Conservation (phyloP, 2,329 filamentous ascomycete genomes). For the Zalaria sp. region DNA sequence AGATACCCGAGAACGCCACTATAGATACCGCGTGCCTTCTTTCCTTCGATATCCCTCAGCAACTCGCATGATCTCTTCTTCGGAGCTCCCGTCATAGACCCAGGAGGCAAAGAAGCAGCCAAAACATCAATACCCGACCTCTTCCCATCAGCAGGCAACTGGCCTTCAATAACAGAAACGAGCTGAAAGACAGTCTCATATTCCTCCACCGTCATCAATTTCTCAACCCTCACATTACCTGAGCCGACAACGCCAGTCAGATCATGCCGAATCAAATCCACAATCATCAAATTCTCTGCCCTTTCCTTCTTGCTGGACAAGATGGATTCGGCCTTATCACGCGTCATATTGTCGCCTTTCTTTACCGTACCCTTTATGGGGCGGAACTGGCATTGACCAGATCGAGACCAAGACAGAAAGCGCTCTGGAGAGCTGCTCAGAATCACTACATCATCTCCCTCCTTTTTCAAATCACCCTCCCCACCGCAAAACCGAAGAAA, state of each 20-base stretch:
- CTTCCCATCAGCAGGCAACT: constrained; percentile 21
- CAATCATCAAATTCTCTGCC: constrained; percentile 96
- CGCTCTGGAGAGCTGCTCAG: constrained; percentile 79
- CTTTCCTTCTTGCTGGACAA: constrained; percentile 76
- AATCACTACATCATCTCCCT: constrained; percentile 39
- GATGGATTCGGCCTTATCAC: constrained; percentile 57
- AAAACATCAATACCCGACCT: constrained; percentile 63
- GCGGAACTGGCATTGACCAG: constrained; percentile 59
- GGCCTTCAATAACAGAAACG: constrained; percentile 72
- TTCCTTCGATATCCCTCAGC: constrained; percentile 52
- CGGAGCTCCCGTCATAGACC: constrained; percentile 92
- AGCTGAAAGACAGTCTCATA: constrained; percentile 87
- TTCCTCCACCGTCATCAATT: constrained; percentile 77
- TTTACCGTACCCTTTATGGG: constrained; percentile 97
- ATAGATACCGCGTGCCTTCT: constrained; percentile 58
- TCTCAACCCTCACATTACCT: constrained; percentile 57
- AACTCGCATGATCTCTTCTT: constrained; percentile 88
- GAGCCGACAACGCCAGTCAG: constrained; percentile 71
- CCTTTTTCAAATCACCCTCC: constrained; percentile 17
- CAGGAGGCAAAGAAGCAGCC: constrained; percentile 65
- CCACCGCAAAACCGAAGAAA: constrained; percentile 55
- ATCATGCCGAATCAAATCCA: constrained; percentile 90
- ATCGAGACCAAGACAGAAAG: constrained; percentile 57
- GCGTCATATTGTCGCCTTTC: constrained; percentile 54
- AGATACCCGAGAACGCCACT: constrained; percentile 84